Evolutionary conservation across 2,329 filamentous ascomycete species (phyloP).

Genomic region (Penicillium sp.): DNA sequence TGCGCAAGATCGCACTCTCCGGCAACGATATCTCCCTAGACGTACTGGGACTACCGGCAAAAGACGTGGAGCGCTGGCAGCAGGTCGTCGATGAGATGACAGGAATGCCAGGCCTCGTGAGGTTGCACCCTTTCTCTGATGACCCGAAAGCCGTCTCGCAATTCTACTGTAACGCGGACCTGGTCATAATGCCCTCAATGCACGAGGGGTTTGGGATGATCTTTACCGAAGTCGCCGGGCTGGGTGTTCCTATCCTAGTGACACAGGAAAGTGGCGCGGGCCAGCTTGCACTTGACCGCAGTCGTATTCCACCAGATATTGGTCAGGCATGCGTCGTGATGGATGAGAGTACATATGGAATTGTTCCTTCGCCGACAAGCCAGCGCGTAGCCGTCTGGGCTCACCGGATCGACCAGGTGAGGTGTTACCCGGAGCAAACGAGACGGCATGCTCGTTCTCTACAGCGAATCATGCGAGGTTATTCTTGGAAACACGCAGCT

Average conservation of each 20-base stretch:
- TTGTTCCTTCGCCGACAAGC: neutral
- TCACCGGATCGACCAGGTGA: neutral
- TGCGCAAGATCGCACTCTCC: neutral
- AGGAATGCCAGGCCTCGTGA: neutral
- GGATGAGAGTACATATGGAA: constrained; percentile 1
- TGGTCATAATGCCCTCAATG: constrained; percentile 1
- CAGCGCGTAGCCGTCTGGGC: neutral
- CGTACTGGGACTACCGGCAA: neutral
- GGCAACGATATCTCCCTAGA: neutral
- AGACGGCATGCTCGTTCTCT: neutral
- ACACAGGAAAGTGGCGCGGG: neutral
- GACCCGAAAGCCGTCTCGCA: neutral
- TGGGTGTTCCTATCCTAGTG: neutral
- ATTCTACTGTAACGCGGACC: neutral
- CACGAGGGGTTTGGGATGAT: constrained; percentile 3
- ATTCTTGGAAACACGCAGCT: neutral
- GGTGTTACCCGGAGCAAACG: constrained; percentile 1
- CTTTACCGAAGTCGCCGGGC: neutral
- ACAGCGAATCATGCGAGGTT: constrained; percentile 1
- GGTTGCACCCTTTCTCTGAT: neutral
- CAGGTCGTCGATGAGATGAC: neutral
- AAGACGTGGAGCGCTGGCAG: neutral
- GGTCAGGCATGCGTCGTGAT: neutral
- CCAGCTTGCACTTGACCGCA: neutral
- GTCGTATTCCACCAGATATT: neutral